Base-by-base conservation (phyloP, 2,329 filamentous ascomycete genomes). In the Colletotrichum sp. region DNA sequence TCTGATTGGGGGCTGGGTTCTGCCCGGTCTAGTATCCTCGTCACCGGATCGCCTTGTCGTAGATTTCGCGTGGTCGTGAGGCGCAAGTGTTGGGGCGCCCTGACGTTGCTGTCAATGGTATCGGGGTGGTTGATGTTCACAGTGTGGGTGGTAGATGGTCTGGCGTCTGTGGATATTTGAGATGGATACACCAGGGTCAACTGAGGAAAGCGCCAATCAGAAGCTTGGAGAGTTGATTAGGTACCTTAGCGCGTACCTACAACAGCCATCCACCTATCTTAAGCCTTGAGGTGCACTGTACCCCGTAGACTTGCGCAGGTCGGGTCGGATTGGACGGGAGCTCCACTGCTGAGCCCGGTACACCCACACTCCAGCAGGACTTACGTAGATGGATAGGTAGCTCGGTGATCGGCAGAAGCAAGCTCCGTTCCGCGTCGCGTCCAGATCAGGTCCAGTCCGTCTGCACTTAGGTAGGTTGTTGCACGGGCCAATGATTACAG, bases 371-470 rank as follows among this genome's bases (percentile, higher is more conserved):
- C 44, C 62, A 64, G 26, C 30, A 24, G 59, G 26, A 62, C 62
- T 13, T 18, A 39, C 36, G 15, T 39, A 39, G 36, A 16, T 36
- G 6, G 10, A 7, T 39, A 24, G 39, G 32, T 24, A 64, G 70
- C 63, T 52, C 70, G 70, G 70, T 65, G 70, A 26, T 68, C 74
- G 74, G 74, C 70, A 68, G 57, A 76, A 76, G 70, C 74, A 76
- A 65, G 70, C 74, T 76, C 74, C 74, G 74, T 65, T 71, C 34
- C 59, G 67, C 49, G 39, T 49, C 44, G 24, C 21, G 44, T 49
- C 26, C 65, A 49, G 44, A 49, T 49, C 39, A 49, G 44, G 39
- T 12, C 39, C 39, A n/a, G 39, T 3, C 39, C 18, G 39, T 49
- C n/a, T n/a, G 39, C 36, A 44, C 36, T 18, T 44, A 44, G 36